Base-by-base conservation (phyloP, 2,329 filamentous ascomycete species). In the Apiospora kogelbergensis region DNA sequence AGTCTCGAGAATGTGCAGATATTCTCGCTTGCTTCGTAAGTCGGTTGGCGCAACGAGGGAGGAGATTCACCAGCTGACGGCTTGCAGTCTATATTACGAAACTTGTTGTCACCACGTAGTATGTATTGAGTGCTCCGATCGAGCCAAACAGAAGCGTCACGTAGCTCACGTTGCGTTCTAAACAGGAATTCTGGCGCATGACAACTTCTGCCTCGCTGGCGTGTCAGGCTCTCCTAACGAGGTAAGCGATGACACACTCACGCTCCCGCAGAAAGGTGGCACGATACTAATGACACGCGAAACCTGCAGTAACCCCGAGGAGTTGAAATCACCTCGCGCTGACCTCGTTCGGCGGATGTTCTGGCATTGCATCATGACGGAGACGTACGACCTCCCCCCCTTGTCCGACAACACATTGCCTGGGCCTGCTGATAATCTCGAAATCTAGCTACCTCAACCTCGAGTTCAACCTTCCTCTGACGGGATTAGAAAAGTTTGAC, bases 141-240 rank as follows among this genome's bases (percentile, higher is more conserved):
- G 37, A 26, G 6, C 24, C 24, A 22, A n/a, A 71, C 70, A 69
- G 74, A 69, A 69, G 63, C 20, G 11, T 6, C 40, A 42, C n/a
- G 15, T 15, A 30, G 41, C 63, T 65, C 26, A 65, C 63, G n/a
- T 10, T 20, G 24, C 24, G 13, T 42, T 37, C 17, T n/a, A 4
- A 9, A 13, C 69, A 90, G 85, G 88, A 90, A 70, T 89, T 88
- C 71, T 90, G 88, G 88, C 83, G 86, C 67, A 85, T 87, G 78
- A 84, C 83, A 6, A 84, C 84, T 3, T 82, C 82, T 22, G 88
- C 89, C 4, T 89, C 88, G 0, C 79, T 85, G 72, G 84, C 87
- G 20, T 89, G 87, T 71, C 86, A 88, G 74, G 81, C 86, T 2
- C 75, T 90, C 42, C 81, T 90, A 70, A 83, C 82, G 57, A 88